Percentiles rank a stretch among this genome's conserved stretches.
These are phyloP conservation scores for Cryptosporidium ryanae DNA, from an alignment of 169 alveolate genomes.

Conservation along the genomic window DNA sequence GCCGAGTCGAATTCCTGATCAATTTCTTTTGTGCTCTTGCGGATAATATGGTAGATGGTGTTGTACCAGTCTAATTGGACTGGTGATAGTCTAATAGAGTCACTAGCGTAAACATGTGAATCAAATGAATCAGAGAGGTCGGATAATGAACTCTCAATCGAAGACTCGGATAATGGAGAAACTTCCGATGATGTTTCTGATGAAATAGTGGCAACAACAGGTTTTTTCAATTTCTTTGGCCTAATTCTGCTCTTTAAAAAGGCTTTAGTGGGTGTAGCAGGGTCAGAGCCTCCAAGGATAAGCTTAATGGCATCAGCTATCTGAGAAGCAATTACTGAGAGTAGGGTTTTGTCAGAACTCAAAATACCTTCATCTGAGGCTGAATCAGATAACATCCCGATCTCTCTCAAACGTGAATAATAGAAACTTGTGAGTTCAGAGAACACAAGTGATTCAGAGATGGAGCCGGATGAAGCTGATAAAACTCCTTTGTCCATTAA, in stretches of 20 bases:
- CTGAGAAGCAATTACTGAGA: background rate
- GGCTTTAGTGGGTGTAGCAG: background rate
- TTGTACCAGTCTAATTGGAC: constrained; percentile 20
- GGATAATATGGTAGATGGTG: background rate
- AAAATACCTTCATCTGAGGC: no score
- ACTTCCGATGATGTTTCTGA: constrained; percentile 40
- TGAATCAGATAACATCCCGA: no score
- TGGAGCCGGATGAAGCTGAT: background rate
- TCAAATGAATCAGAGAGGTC: background rate
- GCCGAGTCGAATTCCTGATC: background rate
- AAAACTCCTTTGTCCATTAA: background rate
- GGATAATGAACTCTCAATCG: background rate
- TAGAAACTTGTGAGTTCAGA: background rate
- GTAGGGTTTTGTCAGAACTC: no score
- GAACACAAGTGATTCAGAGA: background rate
- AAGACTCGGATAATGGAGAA: constrained; percentile 26
- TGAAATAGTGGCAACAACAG: background rate
- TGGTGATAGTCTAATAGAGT: constrained; percentile 2
- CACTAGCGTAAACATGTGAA: background rate
- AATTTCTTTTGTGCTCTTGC: background rate
- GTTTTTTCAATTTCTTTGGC: background rate
- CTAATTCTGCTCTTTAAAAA: background rate
- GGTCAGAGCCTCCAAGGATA: background rate
- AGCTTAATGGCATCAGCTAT: background rate
- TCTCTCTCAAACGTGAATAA: no score